Percentiles rank a stretch among this genome's conserved stretches.
Conservation (phyloP, 768 basidiomycete genomes). For the Leucosporidium scottii region DNA sequence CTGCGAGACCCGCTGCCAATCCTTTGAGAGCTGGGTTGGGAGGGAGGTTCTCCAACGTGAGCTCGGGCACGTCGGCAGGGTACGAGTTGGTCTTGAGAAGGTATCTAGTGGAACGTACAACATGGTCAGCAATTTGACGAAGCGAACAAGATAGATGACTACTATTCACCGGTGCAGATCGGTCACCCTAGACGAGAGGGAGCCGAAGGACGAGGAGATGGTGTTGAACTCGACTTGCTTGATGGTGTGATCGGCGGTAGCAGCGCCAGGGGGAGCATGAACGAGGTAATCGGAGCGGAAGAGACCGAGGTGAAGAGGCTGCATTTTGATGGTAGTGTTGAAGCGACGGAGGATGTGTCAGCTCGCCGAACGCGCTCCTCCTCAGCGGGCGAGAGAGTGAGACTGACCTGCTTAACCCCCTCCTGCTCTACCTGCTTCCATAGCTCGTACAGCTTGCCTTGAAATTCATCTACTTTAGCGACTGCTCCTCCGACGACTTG, state of each 20-base stretch:
- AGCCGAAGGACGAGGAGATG: conserved; percentile 83
- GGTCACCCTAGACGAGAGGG: conserved; percentile 60
- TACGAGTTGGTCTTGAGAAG: conserved; percentile 61
- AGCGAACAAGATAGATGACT: not conserved
- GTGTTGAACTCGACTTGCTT: conserved; percentile 99
- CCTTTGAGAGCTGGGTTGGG: conserved; percentile 62
- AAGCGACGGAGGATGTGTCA: not conserved
- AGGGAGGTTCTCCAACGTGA: conserved; percentile 59
- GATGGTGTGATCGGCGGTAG: conserved; percentile 45
- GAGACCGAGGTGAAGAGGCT: conserved; percentile 80
- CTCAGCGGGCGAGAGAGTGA: not conserved
- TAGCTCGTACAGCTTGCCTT: conserved; percentile 73
- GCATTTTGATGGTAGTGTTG: not conserved
- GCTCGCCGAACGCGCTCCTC: not conserved
- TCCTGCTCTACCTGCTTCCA: conserved; percentile 71
- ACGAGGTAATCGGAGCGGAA: conserved; percentile 93
- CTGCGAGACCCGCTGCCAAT: conserved; percentile 66
- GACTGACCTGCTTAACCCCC: conserved; percentile 52
- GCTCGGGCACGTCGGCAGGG: conserved; percentile 47
- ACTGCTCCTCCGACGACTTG: conserved; percentile 74
- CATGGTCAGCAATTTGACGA: too few species aligned
- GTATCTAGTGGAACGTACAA: conserved; percentile 49
- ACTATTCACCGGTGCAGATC: conserved; percentile 68
- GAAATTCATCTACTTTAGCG: conserved; percentile 76
- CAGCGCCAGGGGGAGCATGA: conserved; percentile 50